Conservation (phyloP, 306 rosid species). For the Lathyrus oleraceus region DNA sequence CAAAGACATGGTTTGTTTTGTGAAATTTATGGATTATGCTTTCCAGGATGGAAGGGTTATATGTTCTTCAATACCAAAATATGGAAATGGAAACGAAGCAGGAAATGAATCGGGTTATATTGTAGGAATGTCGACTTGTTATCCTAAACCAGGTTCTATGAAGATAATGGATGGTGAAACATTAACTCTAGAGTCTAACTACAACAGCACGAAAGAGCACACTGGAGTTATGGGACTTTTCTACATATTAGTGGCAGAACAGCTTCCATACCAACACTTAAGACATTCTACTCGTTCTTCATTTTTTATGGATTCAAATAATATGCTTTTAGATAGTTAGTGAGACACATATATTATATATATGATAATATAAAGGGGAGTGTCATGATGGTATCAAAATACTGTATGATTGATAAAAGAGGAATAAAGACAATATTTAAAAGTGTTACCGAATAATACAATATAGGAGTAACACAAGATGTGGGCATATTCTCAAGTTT, state of each 20-base stretch:
- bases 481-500: not conserved
- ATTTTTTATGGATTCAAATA: not conserved
- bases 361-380: not conserved
- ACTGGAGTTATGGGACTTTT: slow-evolving; percentile 83
- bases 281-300: slow-evolving; percentile 33
- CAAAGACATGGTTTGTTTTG: too few relatives aligned
- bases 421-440: not conserved
- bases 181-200: slow-evolving; percentile 52
- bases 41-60: slow-evolving; percentile 69
- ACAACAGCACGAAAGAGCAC: slow-evolving; percentile 41
- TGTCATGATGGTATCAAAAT: too few relatives aligned
- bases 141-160: slow-evolving; percentile 64
- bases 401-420: too few relatives aligned
- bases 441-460: not conserved
- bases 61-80: slow-evolving; percentile 68
- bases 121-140: slow-evolving; percentile 83
- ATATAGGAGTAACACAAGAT: not conserved
- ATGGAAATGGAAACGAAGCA: slow-evolving; percentile 66
- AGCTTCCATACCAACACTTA: slow-evolving; percentile 44
- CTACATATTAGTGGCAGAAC: slow-evolving; percentile 64
- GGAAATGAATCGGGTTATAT: slow-evolving; percentile 71
- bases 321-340: not conserved
- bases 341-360: not conserved
- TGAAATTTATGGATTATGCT: not conserved
- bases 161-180: slow-evolving; percentile 62